Conservation (phyloP, 2,329 filamentous ascomycete genomes). For the Fonsecaea nubica region DNA sequence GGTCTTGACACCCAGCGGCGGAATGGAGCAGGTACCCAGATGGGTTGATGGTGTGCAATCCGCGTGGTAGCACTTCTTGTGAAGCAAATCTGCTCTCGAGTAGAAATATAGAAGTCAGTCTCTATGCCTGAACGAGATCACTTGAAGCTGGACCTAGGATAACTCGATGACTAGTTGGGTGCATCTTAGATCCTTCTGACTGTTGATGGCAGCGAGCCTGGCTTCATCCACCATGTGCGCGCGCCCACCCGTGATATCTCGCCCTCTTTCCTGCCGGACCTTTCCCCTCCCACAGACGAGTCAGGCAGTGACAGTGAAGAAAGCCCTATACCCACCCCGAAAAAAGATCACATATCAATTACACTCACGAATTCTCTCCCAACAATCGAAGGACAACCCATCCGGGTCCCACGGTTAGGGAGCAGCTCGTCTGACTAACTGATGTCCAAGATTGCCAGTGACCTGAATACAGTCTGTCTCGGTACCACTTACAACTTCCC, state of each 20-base stretch:
- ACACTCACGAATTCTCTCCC: neutral
- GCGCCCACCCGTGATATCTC: neutral
- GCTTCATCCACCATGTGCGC: neutral
- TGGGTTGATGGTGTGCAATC: neutral
- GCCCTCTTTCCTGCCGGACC: neutral
- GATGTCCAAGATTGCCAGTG: neutral
- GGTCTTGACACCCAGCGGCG: neutral
- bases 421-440: constrained; percentile 6
- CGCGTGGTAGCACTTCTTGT: neutral
- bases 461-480: neutral
- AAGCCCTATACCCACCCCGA: neutral
- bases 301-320: neutral
- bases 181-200: neutral
- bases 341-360: neutral
- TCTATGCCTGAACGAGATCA: neutral
- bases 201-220: neutral
- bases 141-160: neutral
- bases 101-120: neutral
- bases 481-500: neutral
- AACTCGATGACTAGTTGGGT: neutral
- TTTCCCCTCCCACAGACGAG: neutral
- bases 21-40: neutral
- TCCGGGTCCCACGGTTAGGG: neutral
- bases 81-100: neutral
- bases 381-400: constrained; percentile 1